A percentile compares a stretch with the other conserved stretches of the same genome.
These are phyloP conservation scores for Eryngium alpinum DNA, from an alignment of 140 eudicot species.

Conservation along the genomic window DNA sequence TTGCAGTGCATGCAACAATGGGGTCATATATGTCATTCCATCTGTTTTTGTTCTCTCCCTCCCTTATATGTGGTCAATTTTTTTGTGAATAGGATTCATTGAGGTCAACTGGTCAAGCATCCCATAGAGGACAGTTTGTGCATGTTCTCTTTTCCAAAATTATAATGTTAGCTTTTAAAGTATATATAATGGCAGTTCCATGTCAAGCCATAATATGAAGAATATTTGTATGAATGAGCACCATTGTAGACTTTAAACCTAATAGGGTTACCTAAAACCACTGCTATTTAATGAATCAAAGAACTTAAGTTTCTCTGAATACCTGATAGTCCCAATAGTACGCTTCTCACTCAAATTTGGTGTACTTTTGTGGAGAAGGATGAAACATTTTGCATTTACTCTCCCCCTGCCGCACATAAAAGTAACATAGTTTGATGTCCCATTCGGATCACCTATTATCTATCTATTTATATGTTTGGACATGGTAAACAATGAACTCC, in stretches of 20 bases:
- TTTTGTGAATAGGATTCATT: neutral
- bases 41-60: neutral
- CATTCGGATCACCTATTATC: no score
- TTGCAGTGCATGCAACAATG: neutral
- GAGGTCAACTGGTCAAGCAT: neutral
- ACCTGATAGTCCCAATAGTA: neutral
- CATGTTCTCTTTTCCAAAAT: neutral
- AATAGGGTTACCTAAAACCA: neutral
- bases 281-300: neutral
- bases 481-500: no score
- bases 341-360: neutral
- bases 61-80: neutral
- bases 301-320: neutral
- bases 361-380: neutral
- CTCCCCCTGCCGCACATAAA: neutral
- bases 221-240: neutral
- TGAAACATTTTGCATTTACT: no score
- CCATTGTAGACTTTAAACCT: neutral
- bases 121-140: neutral
- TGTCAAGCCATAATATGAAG: neutral
- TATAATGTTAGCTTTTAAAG: neutral
- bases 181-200: neutral
- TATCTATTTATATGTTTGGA: no score
- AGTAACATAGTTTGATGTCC: neutral
- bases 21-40: neutral